Conservation (phyloP, 768 basidiomycete genomes). For the Pleurotus giganteus region DNA sequence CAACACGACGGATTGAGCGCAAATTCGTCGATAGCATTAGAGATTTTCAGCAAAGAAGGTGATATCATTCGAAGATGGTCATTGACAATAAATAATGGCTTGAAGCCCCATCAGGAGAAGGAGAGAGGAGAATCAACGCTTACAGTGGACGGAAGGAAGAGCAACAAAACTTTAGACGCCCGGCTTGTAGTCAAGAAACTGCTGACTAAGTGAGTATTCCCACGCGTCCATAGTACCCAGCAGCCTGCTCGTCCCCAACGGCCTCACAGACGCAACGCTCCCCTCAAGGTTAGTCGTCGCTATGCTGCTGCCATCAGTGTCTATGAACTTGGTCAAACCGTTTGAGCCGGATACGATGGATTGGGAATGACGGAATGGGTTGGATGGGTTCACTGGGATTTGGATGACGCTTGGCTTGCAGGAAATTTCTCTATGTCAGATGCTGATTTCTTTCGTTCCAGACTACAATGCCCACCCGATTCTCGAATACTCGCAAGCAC, state of each 20-base stretch:
- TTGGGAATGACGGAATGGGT: slow-evolving; percentile 14
- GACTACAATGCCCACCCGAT: slow-evolving; percentile 86
- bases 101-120: slow-evolving; percentile 47
- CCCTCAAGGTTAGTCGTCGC: slow-evolving; percentile 66
- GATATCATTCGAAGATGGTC: slow-evolving; percentile 49
- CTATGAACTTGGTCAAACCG: background rate
- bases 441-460: slow-evolving; percentile 20
- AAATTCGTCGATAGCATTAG: slow-evolving; percentile 11
- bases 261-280: slow-evolving; percentile 44
- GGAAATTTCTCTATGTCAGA: slow-evolving; percentile 16
- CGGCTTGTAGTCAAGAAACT: background rate
- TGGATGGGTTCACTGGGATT: slow-evolving; percentile 34
- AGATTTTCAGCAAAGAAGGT: slow-evolving; percentile 43
- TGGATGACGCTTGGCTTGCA: slow-evolving; percentile 48
- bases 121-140: slow-evolving; percentile 16
- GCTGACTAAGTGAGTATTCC: background rate
- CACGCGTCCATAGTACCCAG: background rate
- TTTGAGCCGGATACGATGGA: background rate
- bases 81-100: slow-evolving; percentile 74
- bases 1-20: slow-evolving; percentile 2
- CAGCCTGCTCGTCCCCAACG: too few species aligned
- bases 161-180: background rate
- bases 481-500: slow-evolving; percentile 98
- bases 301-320: background rate
- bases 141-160: slow-evolving; percentile 5